Base-by-base conservation (phyloP, 805 yeast genomes). In the Nakazawaea peltata region DNA sequence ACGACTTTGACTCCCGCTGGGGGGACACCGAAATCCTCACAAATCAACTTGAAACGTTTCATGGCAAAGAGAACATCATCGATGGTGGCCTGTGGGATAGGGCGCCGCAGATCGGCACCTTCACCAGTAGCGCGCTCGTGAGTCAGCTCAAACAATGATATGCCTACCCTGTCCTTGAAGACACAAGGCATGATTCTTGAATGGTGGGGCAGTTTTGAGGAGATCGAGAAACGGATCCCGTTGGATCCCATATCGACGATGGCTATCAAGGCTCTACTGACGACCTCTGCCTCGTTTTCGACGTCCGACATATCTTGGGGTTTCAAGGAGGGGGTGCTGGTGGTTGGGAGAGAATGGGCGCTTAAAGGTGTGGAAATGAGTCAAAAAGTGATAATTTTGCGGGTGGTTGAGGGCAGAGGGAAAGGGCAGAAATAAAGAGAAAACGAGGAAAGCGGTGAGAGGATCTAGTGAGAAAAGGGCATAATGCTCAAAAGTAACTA, bases 161-260 rank as follows among this genome's bases (percentile, higher is more conserved):
- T 74, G 2, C 83, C 82, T 3, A 81, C 67, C 31, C 87, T 58
- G 45, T 81, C 90, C 43, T 81, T 83, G 56, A 75, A 81, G 9
- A 81, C 76, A 50, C 85, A 77, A 1, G 92, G 90, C 71, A 82
- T 72, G 4, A 78, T 76, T 41, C 92, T 65, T 1, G 85, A 84
- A 51, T 78, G 82, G 41, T 71, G 77, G 1, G 80, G 63, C 3
- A 81, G 79, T 32, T 72, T 66, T 2, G 86, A 78, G 13, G 85
- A 74, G 27, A 81, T 79, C 28, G 83, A 73, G 49, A 82, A 79
- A 34, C 88, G 60, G 30, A 81, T 69, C 26, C 85, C 88, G 49
- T 79, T 78, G 14, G 88, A 77, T 7, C 88, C 90, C 15, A 82
- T 77, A 51, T 82, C 88, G 3, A 80, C 86, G 30, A 81, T 73